A percentile compares a stretch with the other conserved stretches of the same genome.
Conservation (phyloP, 495 filamentous ascomycete genomes). For the Glonium stellatum region DNA sequence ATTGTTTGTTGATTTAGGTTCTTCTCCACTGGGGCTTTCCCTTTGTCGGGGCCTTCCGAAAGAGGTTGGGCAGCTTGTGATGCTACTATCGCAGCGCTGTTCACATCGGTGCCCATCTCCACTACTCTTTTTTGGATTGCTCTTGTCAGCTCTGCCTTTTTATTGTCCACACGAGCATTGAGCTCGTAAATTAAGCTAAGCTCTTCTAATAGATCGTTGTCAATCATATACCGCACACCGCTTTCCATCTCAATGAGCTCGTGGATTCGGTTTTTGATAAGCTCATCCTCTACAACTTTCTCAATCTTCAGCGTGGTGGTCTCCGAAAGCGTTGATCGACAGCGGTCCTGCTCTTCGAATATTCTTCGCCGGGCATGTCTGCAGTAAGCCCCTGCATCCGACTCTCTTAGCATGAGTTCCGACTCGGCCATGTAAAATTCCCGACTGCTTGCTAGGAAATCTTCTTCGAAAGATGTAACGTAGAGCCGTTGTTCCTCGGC, state of each 20-base stretch:
- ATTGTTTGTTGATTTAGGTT: slow-evolving; percentile 59
- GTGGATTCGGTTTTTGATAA: slow-evolving; percentile 66
- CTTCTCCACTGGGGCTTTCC: slow-evolving; percentile 32
- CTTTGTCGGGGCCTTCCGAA: slow-evolving; percentile 24
- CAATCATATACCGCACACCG: slow-evolving; percentile 82
- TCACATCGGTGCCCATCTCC: slow-evolving; percentile 74
- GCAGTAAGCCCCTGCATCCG: slow-evolving; percentile 77
- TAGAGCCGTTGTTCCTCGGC: slow-evolving; percentile 75
- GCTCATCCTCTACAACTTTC: slow-evolving; percentile 67
- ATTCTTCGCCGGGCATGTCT: slow-evolving; percentile 67
- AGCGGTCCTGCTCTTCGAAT: slow-evolving; percentile 72
- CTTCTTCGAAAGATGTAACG: slow-evolving; percentile 70
- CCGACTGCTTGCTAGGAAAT: slow-evolving; percentile 62
- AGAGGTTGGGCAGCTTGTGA: slow-evolving; percentile 26
- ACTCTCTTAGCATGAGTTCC: slow-evolving; percentile 61
- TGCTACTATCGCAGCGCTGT: slow-evolving; percentile 50
- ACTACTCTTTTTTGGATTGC: slow-evolving; percentile 68
- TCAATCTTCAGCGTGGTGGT: slow-evolving; percentile 67
- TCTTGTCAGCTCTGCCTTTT: slow-evolving; percentile 61
- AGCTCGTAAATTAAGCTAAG: slow-evolving; percentile 70
- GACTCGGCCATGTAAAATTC: slow-evolving; percentile 74
- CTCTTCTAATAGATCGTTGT: slow-evolving; percentile 74
- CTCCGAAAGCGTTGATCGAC: slow-evolving; percentile 64
- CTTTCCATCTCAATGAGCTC: slow-evolving; percentile 83
- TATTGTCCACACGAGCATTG: slow-evolving; percentile 67